A percentile compares a stretch with the other conserved stretches of the same genome.
Conservation (phyloP, 2,329 filamentous ascomycete genomes). For the Ceratocystis albifundus region DNA sequence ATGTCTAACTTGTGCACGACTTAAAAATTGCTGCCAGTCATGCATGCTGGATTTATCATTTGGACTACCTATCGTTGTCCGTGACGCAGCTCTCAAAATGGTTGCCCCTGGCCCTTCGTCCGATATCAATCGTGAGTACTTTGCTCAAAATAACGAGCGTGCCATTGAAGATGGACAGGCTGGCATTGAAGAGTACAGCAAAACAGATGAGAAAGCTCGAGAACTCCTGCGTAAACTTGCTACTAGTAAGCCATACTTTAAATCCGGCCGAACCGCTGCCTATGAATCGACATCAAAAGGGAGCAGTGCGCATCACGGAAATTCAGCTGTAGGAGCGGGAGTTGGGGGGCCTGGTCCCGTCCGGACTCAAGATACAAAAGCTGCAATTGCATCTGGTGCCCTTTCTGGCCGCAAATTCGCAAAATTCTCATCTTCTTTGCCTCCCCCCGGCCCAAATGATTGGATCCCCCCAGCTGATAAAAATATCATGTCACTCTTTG, state of each 20-base stretch:
- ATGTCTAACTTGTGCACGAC: constrained; percentile 86
- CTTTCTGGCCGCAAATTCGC: constrained; percentile 36
- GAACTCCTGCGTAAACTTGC: constrained; percentile 77
- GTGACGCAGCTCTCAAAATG: constrained; percentile 96
- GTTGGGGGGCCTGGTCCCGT: constrained; percentile 61
- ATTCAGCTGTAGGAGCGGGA: constrained; percentile 43
- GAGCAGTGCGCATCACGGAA: constrained; percentile 32
- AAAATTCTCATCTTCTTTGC: constrained; percentile 31
- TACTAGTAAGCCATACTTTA: constrained; percentile 88
- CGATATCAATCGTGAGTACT: constrained; percentile 92
- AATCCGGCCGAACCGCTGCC: constrained; percentile 69
- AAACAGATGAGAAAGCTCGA: constrained; percentile 91
- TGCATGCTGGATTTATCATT: constrained; percentile 98
- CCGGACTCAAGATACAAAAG: constrained; percentile 56
- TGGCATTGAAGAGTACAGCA: constrained; percentile 80
- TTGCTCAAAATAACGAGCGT: constrained; percentile 92
- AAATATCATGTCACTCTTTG: constrained; percentile 84
- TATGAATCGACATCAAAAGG: constrained; percentile 35
- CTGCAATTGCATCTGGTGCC: constrained; percentile 41
- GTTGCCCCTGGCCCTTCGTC: constrained; percentile 86
- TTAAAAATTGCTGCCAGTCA: constrained; percentile 98
- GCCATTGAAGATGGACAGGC: constrained; percentile 86
- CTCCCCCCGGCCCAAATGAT: constrained; percentile 61
- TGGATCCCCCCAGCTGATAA: constrained; percentile 72
- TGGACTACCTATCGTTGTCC: constrained; percentile 83